phyloP scores from a whole-genome alignment of 352 stramenopile genomes.

The Achlya hypogyna region DNA sequence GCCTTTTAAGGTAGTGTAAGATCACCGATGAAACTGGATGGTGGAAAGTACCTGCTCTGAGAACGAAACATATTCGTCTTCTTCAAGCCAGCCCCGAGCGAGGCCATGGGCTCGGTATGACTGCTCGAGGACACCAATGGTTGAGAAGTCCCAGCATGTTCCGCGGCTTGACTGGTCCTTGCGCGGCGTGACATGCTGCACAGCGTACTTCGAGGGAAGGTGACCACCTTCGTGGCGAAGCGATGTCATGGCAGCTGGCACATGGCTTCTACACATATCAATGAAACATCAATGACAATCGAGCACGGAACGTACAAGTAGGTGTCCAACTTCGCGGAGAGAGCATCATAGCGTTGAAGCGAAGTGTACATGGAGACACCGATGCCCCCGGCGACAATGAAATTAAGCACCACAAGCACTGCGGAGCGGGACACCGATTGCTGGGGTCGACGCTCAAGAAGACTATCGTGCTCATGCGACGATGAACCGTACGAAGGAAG shows the following conservation, averaged over 20 bases:
- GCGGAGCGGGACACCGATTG: no score
- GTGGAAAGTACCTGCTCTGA: slow-evolving; percentile 43
- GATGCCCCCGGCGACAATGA: no score
- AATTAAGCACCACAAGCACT: no score
- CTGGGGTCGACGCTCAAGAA: no score
- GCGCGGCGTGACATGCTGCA: slow-evolving; percentile 62
- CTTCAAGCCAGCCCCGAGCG: slow-evolving; percentile 47
- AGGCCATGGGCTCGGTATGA: slow-evolving; percentile 66
- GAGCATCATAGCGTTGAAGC: neutral
- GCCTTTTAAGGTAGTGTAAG: slow-evolving; percentile 23
- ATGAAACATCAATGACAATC: neutral
- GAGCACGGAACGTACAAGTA: neutral
- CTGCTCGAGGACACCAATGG: slow-evolving; percentile 68
- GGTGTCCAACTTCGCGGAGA: neutral
- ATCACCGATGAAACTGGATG: neutral
- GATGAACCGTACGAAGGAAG: no score
- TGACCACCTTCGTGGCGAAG: neutral
- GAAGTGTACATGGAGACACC: neutral
- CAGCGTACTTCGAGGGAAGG: slow-evolving; percentile 68
- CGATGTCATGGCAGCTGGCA: neutral
- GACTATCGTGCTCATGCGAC: no score
- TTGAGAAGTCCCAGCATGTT: slow-evolving; percentile 77
- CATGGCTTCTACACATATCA: neutral
- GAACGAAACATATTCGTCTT: slow-evolving; percentile 65
- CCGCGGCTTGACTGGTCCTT: slow-evolving; percentile 63